Evolutionary conservation across 2,329 filamentous ascomycete species (phyloP), one percentile per base, ranked within the genome.

Genomic region (Neonectria magnoliae): DNA sequence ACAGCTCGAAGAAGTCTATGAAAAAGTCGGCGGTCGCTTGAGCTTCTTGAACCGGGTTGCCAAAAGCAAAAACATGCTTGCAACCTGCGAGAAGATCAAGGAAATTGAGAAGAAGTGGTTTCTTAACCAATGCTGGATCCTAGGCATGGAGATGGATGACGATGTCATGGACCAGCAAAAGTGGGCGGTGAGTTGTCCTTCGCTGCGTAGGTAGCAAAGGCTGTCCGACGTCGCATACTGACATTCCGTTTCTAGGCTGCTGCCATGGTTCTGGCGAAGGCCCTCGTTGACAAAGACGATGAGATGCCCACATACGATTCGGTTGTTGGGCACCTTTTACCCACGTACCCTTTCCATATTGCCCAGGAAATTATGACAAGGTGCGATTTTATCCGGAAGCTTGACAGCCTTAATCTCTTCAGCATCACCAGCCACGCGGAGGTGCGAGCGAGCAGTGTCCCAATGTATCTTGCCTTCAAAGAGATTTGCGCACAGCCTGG

Each of bases 101-200:
- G 82, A 88, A 5, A 85, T 84, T 52, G 91, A 93, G 76, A 91
- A 91, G 80, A 89, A 86, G n/a, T 93, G 91, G 90, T 91, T 93
- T 69, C 81, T 93, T 9, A 92, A 91, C 78, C 89, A 91, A 75
- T 93, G 90, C 80, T 91, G 90, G 85, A 91, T 93, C 64, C 84
- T 93, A 4, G 91, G 91, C 11, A 81, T 81, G 56, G 89, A 91
- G 66, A 92, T 93, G 91, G 96, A 98, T 72, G 96, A 98, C 79
- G 96, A 99, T 76, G 96, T 98, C 71, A 98, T 98, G 91, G 93
- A 98, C 75, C 93, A 98, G 79, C 94, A 98, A 77, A 98, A 98
- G 78, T 98, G 93, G 84, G 93, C 94, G 50, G 91, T 93, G 83
- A 81, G 90, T 87, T 33, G 14, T 47, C 41, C 44, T 41, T 2